phyloP scores from a whole-genome alignment of 176 grass and related monocot genomes.

The Cocos nucifera region DNA sequence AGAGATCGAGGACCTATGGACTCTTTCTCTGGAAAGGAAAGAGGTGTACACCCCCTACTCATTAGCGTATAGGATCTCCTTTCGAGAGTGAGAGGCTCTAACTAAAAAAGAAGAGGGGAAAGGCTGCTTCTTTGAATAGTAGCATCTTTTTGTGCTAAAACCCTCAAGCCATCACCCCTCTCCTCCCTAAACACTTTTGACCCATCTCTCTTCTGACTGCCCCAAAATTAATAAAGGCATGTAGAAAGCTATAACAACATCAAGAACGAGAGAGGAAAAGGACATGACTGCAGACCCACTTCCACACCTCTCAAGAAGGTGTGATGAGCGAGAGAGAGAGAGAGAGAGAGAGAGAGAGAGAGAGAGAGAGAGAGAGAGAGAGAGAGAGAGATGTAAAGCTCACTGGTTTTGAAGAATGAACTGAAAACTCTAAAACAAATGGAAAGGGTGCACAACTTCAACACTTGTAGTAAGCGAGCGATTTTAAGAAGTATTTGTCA shows the following conservation, averaged over 20 bases:
- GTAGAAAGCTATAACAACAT: conserved; percentile 44
- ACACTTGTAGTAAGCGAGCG: too few relatives aligned
- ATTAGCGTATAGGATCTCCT: too few relatives aligned
- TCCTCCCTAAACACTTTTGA: neutral
- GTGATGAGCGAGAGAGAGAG: too few relatives aligned
- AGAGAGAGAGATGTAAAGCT: neutral
- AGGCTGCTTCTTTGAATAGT: neutral
- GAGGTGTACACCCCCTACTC: too few relatives aligned
- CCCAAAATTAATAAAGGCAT: conserved; percentile 2
- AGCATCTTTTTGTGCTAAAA: neutral
- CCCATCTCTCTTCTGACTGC: neutral
- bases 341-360: too few relatives aligned
- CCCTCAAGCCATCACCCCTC: conserved; percentile 5
- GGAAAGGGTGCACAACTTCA: too few relatives aligned
- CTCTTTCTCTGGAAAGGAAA: too few relatives aligned
- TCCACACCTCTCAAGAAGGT: conserved; percentile 23
- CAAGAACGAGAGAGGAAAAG: conserved; percentile 53
- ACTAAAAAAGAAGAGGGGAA: neutral
- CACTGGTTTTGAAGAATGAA: too few relatives aligned
- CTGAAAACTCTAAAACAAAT: too few relatives aligned
- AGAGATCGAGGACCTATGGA: neutral
- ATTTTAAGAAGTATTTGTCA: too few relatives aligned
- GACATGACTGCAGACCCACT: conserved; percentile 66
- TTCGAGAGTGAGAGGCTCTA: too few relatives aligned
- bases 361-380: too few relatives aligned